Evolutionary conservation across 129 eudicot genomes (phyloP), one percentile per base, ranked within the genome.

Genomic region (Artemisia annua): DNA sequence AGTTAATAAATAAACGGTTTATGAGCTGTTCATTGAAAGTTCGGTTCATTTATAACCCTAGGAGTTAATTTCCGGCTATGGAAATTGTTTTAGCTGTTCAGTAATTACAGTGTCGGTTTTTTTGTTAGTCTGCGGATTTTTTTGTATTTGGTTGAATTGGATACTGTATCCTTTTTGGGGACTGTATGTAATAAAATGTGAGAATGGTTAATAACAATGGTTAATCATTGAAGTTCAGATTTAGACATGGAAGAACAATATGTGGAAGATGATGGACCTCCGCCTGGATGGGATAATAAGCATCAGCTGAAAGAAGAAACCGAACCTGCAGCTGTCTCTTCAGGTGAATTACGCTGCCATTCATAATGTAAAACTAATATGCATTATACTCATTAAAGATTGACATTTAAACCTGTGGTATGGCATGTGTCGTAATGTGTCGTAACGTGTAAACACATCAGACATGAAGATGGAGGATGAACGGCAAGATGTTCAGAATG

Each of bases 211-310:
- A 35, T 35, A 35, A 35, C 9, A 58, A 13, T 19, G 11, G 9
- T 72, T 44, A 17, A 48, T 48, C 20, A 16, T 73, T 73, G 72
- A 17, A 63, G 57, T 72, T 69, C 85, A 80, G 88, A 84, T 77
- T 65, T 77, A 17, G 51, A 77, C 52, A 77, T 80, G 80, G 79
- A 62, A 50, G 70, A 49, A 22, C 63, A 78, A 61, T 66, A 78
- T 24, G 71, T 76, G 9, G 86, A 75, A 43, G 82, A 78, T 15
- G 81, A 78, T 13, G 84, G 83, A 48, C 84, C 68, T 18, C 83
- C 87, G n/a, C 83, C 83, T 2, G 90, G 85, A 56, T 83, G 87
- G 87, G 81, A 86, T 69, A 35, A 26, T n/a, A 28, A 18, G 0
- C 15, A 50, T 81, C 80, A 72, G 39, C 79, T 74, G 5, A 39